phyloP scores from a whole-genome alignment of 805 yeast species.

The Saccharomycopsis malanga region DNA sequence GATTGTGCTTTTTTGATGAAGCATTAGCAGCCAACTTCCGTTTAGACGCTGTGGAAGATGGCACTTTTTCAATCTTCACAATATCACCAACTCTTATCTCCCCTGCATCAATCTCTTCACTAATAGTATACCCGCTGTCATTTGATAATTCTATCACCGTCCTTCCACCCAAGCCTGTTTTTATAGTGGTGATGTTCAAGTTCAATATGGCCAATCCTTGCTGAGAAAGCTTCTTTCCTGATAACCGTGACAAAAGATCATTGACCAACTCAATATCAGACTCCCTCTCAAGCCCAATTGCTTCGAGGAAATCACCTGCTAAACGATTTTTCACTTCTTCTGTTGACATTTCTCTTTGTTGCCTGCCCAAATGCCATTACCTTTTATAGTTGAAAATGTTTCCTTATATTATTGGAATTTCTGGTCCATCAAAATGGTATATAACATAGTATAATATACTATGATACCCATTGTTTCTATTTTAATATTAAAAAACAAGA shows the following conservation, averaged over 20 bases:
- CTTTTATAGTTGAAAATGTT: too few relatives aligned
- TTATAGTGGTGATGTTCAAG: conserved; percentile 48
- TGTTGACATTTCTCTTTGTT: too few relatives aligned
- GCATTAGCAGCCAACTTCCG: conserved; percentile 18
- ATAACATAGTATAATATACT: too few relatives aligned
- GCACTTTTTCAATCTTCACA: conserved; percentile 50
- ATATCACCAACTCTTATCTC: conserved; percentile 70
- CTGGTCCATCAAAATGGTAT: too few relatives aligned
- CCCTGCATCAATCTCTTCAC: conserved; percentile 38
- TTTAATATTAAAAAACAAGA: too few relatives aligned
- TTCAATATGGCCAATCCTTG: conserved; percentile 74
- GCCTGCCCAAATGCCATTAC: too few relatives aligned
- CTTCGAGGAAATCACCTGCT: conserved; percentile 33
- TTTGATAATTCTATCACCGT: conserved; percentile 53
- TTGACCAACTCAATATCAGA: conserved; percentile 47
- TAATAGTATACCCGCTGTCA: conserved; percentile 41
- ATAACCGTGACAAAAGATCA: conserved; percentile 36
- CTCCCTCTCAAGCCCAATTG: conserved; percentile 41
- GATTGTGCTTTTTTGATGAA: conserved; percentile 26
- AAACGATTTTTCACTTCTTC: conserved; percentile 24
- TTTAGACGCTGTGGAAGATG: conserved; percentile 24
- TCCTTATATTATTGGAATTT: too few relatives aligned
- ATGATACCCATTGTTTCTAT: too few relatives aligned
- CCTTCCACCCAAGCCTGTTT: conserved; percentile 78
- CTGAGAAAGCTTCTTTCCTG: conserved; percentile 60